Conservation (phyloP, 1,139 yeast genomes). For the Eremothecium coryli region DNA sequence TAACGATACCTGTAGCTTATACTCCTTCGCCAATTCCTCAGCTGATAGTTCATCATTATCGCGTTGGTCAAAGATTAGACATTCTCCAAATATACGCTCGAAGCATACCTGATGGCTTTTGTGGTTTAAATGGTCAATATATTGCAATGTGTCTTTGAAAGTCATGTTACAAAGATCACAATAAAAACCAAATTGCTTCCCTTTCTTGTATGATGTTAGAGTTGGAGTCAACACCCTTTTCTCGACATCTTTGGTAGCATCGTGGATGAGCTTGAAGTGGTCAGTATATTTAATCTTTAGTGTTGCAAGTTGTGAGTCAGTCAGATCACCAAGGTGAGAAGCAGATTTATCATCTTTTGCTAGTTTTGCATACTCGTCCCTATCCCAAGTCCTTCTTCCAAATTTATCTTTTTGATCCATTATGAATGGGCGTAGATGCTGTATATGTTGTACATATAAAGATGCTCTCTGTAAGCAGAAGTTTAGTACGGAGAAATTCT, state of each 20-base stretch:
- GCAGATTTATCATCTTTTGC: slow-evolving; percentile 30
- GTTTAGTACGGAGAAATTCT: too few species aligned
- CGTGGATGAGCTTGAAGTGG: slow-evolving; percentile 22
- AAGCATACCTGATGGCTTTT: slow-evolving; percentile 43
- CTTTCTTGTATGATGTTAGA: slow-evolving; percentile 37
- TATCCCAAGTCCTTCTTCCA: slow-evolving; percentile 65
- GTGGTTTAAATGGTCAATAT: slow-evolving; percentile 75
- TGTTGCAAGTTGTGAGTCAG: slow-evolving; percentile 13
- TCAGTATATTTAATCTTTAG: slow-evolving; percentile 23
- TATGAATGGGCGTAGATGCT: too few species aligned
- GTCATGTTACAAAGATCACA: slow-evolving; percentile 75
- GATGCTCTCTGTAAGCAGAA: too few species aligned
- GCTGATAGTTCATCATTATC: slow-evolving; percentile 31
- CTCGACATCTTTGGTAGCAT: slow-evolving; percentile 37
- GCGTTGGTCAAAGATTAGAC: slow-evolving; percentile 25
- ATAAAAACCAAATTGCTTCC: slow-evolving; percentile 69
- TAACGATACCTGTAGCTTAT: slow-evolving; percentile 19
- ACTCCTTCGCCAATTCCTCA: slow-evolving; percentile 31
- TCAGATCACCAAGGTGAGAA: slow-evolving; percentile 10
- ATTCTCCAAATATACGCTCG: slow-evolving; percentile 31
- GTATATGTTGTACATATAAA: slow-evolving; percentile 1
- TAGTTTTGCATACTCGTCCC: slow-evolving; percentile 48
- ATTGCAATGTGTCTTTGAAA: slow-evolving; percentile 70
- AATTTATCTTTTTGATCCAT: slow-evolving; percentile 34
- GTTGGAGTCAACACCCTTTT: slow-evolving; percentile 39